Base-by-base conservation (phyloP, 495 filamentous ascomycete species). In the Neurospora sp. region DNA sequence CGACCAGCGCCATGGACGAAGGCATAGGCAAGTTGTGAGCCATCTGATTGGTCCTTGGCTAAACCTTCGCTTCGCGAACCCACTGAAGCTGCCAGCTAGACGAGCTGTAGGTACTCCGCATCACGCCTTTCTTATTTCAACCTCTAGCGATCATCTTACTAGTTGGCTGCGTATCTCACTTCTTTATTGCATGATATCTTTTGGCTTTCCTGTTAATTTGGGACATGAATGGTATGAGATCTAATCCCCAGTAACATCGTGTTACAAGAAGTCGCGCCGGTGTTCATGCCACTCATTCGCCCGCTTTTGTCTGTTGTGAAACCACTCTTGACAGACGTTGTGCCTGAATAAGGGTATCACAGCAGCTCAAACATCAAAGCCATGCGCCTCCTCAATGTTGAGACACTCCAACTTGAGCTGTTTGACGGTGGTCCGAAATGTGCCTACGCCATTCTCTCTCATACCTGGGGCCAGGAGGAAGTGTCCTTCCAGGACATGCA, bases 391-490 rank as follows among this genome's bases (percentile, higher is more conserved):
- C 72, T 82, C 46, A 74, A 81, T 11, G 75, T 72, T 16, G 69
- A 73, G 11, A 76, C 73, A 10, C 74, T 78, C 14, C 39, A 75
- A 27, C 69, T 82, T n/a, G 72, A 77, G 42, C 59, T 76, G 37
- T 79, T 79, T 35, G 66, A 71, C 8, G 69, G 37, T 44, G 73
- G 73, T 7, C 73, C 73, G 11, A 72, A 35, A 59, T 27, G 74
- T 44, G 16, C 73, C 6, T 83, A 82, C 59, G 79, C 78, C 35
- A 82, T 80, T 41, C 71, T 82, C 18, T 81, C 75, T 12, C 81
- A 81, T 46, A 76, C 74, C 4, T 81, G 79, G 78, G 77, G 69
- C 9, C 31, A 74, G 11, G 73, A 81, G 4, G 81, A 84, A 70
- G 79, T 81, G 18, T 76, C 70, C 54, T 79, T 76, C 59, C 71